These are phyloP conservation scores for Botrytis porri DNA, from an alignment of 2,329 filamentous ascomycete genomes.

Conservation along the genomic window DNA sequence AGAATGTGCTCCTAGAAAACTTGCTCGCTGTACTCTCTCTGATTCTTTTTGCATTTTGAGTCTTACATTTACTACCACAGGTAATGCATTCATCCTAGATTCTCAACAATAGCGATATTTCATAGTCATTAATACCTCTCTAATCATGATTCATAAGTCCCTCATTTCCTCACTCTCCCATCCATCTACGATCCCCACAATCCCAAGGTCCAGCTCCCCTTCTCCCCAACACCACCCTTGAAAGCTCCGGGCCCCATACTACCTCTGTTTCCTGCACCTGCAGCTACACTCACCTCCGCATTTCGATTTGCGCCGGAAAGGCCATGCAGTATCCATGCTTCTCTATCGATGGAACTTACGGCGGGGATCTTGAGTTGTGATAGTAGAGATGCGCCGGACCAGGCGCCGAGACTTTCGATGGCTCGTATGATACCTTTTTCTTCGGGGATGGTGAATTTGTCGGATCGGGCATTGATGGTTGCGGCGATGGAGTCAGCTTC, in stretches of 20 bases:
- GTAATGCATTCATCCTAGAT: neutral
- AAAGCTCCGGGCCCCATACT: slow-evolving; percentile 59
- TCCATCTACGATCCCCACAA: slow-evolving; percentile 47
- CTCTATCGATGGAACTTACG: slow-evolving; percentile 67
- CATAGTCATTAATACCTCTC: neutral
- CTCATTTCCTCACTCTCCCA: neutral
- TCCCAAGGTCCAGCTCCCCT: slow-evolving; percentile 59
- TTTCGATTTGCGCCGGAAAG: slow-evolving; percentile 58
- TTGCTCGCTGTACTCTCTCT: neutral
- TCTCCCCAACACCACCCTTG: slow-evolving; percentile 41
- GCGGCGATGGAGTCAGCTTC: slow-evolving; percentile 58
- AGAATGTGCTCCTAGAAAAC: neutral
- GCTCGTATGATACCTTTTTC: slow-evolving; percentile 61
- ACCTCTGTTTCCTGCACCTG: slow-evolving; percentile 53
- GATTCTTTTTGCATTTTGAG: neutral
- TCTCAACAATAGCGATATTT: neutral
- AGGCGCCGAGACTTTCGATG: slow-evolving; percentile 68
- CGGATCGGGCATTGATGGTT: slow-evolving; percentile 49
- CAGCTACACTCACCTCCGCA: slow-evolving; percentile 46
- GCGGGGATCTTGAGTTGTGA: slow-evolving; percentile 66
- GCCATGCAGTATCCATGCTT: slow-evolving; percentile 68
- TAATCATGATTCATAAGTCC: neutral
- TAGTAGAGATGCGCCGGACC: slow-evolving; percentile 70
- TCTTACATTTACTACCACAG: neutral
- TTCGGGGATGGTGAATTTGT: slow-evolving; percentile 41